A percentile compares a stretch with the other conserved stretches of the same genome.
Evolutionary conservation across 345 rosid species (phyloP).

Genomic region (Laguncularia racemosa): DNA sequence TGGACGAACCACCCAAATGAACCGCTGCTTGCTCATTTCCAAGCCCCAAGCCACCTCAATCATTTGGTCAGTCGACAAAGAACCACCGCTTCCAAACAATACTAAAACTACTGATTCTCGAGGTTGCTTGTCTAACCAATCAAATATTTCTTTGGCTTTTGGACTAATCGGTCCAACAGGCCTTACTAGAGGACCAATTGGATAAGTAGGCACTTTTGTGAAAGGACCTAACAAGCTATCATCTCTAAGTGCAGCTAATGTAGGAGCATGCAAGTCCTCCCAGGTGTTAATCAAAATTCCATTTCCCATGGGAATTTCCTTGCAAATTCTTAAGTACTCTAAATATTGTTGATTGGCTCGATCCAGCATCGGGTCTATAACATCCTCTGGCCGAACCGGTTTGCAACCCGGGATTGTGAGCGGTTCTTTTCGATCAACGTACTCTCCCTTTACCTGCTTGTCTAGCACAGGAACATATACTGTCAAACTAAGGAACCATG

Average conservation of each 20-base stretch:
- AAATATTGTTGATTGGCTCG: conserved; percentile 19
- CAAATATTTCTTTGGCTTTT: conserved; percentile 1
- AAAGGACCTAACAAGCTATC: conserved; percentile 12
- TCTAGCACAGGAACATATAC: conserved; percentile 27
- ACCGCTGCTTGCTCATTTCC: conserved; percentile 53
- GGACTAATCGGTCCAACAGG: neutral
- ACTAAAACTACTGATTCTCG: conserved; percentile 49
- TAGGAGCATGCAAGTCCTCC: conserved; percentile 40
- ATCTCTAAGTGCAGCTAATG: conserved; percentile 31
- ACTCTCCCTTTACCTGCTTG: conserved; percentile 29
- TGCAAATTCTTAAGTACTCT: conserved; percentile 12
- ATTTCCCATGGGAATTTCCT: conserved; percentile 24
- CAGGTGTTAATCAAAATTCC: conserved; percentile 57
- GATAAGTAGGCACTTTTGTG: conserved; percentile 27
- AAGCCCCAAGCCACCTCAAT: conserved; percentile 57
- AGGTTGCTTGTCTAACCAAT: conserved; percentile 53
- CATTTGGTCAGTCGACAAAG: conserved; percentile 37
- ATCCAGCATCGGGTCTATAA: conserved; percentile 26
- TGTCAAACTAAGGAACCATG: conserved; percentile 46
- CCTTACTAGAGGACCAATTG: conserved; percentile 42
- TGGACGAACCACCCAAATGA: conserved; percentile 53
- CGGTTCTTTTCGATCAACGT: conserved; percentile 23
- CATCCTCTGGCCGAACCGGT: conserved; percentile 35
- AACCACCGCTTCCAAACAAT: conserved; percentile 73
- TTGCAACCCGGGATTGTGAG: conserved; percentile 49